Conservation (phyloP, 805 yeast species). For the Saturnispora dispora region DNA sequence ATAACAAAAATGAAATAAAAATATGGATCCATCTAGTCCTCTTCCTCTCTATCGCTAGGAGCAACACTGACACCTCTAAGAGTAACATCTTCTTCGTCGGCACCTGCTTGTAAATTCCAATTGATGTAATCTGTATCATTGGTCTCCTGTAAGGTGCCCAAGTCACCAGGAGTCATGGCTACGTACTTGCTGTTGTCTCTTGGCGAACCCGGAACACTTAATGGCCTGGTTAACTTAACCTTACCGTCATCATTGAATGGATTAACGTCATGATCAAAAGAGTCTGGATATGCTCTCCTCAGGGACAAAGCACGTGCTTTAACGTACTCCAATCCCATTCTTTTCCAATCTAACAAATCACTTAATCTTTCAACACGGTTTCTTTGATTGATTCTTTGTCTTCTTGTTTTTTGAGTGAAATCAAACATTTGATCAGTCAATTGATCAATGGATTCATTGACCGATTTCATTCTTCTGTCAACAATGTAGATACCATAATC, state of each 20-base stretch:
- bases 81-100: slow-evolving; percentile 29
- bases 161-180: slow-evolving; percentile 94
- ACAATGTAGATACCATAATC: slow-evolving; percentile 97
- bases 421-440: slow-evolving; percentile 83
- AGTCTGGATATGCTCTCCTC: slow-evolving; percentile 88
- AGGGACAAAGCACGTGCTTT: slow-evolving; percentile 90
- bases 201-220: slow-evolving; percentile 97
- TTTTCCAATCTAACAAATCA: slow-evolving; percentile 91
- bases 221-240: slow-evolving; percentile 77
- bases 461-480: slow-evolving; percentile 85
- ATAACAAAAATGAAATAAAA: background rate
- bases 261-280: slow-evolving; percentile 42
- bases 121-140: slow-evolving; percentile 74
- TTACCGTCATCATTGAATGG: slow-evolving; percentile 33
- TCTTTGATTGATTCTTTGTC: slow-evolving; percentile 96
- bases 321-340: slow-evolving; percentile 95
- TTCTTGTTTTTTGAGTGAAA: slow-evolving; percentile 78
- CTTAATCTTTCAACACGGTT: slow-evolving; percentile 92
- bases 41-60: slow-evolving; percentile 25
- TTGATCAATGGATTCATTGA: slow-evolving; percentile 90
- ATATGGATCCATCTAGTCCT: background rate
- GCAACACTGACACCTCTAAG: slow-evolving; percentile 31
- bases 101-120: slow-evolving; percentile 42
- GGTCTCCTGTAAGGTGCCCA: slow-evolving; percentile 92
- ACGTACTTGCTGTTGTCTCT: slow-evolving; percentile 46